Evolutionary conservation across 2,329 filamentous ascomycete genomes (phyloP).

Genomic region (Ampelomyces quisqualis): DNA sequence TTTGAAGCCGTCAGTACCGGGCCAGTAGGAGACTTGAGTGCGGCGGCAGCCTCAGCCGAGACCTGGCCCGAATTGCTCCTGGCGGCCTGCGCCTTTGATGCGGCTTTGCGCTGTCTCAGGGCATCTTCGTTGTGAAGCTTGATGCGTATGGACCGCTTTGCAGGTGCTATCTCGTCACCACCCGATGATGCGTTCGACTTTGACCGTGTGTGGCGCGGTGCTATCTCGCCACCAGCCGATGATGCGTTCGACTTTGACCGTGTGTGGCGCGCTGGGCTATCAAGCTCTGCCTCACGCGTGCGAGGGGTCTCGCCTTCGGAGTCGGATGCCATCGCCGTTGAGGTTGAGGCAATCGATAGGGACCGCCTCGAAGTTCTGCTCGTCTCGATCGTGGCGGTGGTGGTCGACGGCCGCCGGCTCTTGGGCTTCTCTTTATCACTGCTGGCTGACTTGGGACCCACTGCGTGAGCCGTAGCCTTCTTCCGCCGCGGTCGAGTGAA

Average conservation of each 20-base stretch:
- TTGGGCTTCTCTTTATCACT: conserved; percentile 35
- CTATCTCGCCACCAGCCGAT: conserved; percentile 61
- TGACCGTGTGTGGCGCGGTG: conserved; percentile 61
- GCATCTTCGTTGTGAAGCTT: conserved; percentile 82
- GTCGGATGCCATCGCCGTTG: conserved; percentile 66
- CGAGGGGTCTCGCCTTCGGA: conserved; percentile 61
- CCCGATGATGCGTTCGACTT: conserved; percentile 55
- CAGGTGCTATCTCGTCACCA: conserved; percentile 65
- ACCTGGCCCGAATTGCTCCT: conserved; percentile 33
- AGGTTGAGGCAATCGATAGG: conserved; percentile 52
- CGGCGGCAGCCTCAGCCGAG: conserved; percentile 56
- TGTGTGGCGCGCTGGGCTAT: conserved; percentile 55
- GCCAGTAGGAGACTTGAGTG: conserved; percentile 91
- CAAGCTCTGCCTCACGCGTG: conserved; percentile 29
- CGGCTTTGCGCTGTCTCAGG: conserved; percentile 70
- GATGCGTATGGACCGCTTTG: conserved; percentile 82
- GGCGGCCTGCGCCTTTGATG: conserved; percentile 56
- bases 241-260: conserved; percentile 61
- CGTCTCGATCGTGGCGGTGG: conserved; percentile 21
- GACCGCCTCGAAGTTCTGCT: conserved; percentile 42
- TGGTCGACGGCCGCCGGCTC: conserved; percentile 31
- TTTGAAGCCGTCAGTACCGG: conserved; percentile 60
- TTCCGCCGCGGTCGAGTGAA: conserved; percentile 44
- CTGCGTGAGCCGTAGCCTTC: conserved; percentile 31
- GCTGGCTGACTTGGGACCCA: conserved; percentile 27